These are phyloP conservation scores for Malus orientalis DNA, from an alignment of 306 rosid genomes.

Conservation along the genomic window DNA sequence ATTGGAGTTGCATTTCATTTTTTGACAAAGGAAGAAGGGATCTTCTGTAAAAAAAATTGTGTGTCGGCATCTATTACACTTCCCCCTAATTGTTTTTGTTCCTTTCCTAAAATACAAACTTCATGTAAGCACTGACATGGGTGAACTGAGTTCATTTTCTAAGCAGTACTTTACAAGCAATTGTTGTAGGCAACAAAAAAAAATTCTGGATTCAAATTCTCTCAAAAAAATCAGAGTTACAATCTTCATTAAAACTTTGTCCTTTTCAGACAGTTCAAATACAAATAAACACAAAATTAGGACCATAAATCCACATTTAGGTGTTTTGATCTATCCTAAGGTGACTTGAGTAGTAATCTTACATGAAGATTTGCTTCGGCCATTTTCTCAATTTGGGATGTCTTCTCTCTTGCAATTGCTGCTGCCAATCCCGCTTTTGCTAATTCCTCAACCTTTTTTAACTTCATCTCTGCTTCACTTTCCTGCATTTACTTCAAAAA, in stretches of 20 bases:
- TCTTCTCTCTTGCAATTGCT: slow-evolving; percentile 78
- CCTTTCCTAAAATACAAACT: neutral
- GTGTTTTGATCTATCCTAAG: slow-evolving; percentile 13
- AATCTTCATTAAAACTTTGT: slow-evolving; percentile 6
- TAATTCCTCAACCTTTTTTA: slow-evolving; percentile 49
- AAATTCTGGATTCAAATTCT: neutral
- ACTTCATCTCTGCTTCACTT: slow-evolving; percentile 49
- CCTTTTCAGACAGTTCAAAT: slow-evolving; percentile 1
- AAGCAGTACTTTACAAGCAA: neutral
- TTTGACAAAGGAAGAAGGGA: neutral
- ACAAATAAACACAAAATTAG: neutral
- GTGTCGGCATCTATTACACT: neutral
- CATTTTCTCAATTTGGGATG: slow-evolving; percentile 82
- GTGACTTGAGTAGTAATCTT: slow-evolving; percentile 30
- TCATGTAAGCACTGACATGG: neutral
- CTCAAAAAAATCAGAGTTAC: slow-evolving; percentile 5
- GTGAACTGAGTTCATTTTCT: neutral
- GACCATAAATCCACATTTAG: slow-evolving; percentile 8
- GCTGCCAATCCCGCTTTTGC: slow-evolving; percentile 81
- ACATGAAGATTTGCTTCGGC: slow-evolving; percentile 86
- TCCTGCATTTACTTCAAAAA: slow-evolving; percentile 47
- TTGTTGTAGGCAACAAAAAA: neutral
- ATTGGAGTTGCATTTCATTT: neutral
- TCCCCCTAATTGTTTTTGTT: neutral
- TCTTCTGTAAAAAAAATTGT: neutral